Evolutionary conservation across 106 monocot species (phyloP), one percentile per base, ranked within the genome.

Genomic region (Acorus gramineus): DNA sequence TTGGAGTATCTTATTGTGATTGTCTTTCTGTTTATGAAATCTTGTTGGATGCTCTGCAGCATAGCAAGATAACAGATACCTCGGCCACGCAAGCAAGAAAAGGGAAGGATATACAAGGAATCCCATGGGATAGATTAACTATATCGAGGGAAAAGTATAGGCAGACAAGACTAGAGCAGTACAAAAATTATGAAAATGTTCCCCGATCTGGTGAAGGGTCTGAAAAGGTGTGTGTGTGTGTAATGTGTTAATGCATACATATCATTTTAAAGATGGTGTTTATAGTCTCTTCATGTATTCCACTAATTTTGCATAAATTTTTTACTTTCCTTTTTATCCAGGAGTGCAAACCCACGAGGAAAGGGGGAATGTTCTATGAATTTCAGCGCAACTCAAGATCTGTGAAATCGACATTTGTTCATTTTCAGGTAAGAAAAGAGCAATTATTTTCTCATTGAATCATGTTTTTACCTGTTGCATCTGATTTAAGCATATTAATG

Each of bases 381-480:
- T 92, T 92, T 57, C 76, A 59, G 47, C 70, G 78, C 45, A 92
- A 92, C 67, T 77, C 91, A 68, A 92, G 91, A 81, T 76, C 78
- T 65, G 91, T 92, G 53, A 92, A 81, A 62, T 86, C 91, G 57
- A 80, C 76, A 42, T 84, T 92, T 54, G 79, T 92, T 53, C 91
- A 92, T 74, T 92, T 92, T 56, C 91, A 92, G 79, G 91, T 92
- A 49, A 64, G 71, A 14, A 43, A 49, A 64, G 71, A 14, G 44
- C 28, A 5, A 6, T 6, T 49, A 2, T 28, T 28, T n/a, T 28
- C 28, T 28, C 28, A 28, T 28, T 28, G 28, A 28, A 28, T 28
- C 28, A 28, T 28, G 28, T 28, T 28, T 28, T 28, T 28, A 0
- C 28, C 28, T 28, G 28, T 28, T 28, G 28, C 28, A 28, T 28